A percentile compares a stretch with the other conserved stretches of the same genome.
Evolutionary conservation across 805 yeast species (phyloP).

Genomic region (Ogataea naganishii): DNA sequence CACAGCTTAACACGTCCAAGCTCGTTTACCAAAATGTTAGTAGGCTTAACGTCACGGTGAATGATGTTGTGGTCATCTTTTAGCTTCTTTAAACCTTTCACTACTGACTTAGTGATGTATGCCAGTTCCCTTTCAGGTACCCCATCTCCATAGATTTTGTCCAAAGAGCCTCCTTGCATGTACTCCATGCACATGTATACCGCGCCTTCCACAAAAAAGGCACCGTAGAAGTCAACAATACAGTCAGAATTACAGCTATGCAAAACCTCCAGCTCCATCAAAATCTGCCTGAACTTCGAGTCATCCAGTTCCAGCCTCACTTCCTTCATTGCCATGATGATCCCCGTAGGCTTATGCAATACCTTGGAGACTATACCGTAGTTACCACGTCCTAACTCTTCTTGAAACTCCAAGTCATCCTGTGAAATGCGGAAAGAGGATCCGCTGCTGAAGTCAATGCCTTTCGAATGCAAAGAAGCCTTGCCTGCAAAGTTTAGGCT

Average conservation of each 20-base stretch:
- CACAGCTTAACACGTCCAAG: constrained; percentile 84
- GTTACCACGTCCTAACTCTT: constrained; percentile 91
- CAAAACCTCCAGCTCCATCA: constrained; percentile 92
- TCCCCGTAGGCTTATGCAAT: constrained; percentile 84
- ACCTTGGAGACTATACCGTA: constrained; percentile 95
- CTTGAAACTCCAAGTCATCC: constrained; percentile 74
- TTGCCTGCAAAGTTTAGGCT: constrained; percentile 88
- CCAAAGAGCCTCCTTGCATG: constrained; percentile 95
- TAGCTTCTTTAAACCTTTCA: constrained; percentile 70
- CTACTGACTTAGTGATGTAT: constrained; percentile 69
- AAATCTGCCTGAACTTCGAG: constrained; percentile 83
- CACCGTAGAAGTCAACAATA: constrained; percentile 95
- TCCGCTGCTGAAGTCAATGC: constrained; percentile 86
- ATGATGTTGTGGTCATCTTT: constrained; percentile 89
- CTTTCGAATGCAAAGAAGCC: constrained; percentile 84
- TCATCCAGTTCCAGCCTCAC: constrained; percentile 90
- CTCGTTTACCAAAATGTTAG: constrained; percentile 73
- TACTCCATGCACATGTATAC: constrained; percentile 97
- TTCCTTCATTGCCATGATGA: constrained; percentile 96
- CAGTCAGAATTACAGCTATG: constrained; percentile 87
- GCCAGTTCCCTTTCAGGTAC: constrained; percentile 76
- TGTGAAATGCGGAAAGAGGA: constrained; percentile 78
- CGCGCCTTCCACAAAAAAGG: constrained; percentile 95
- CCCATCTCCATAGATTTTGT: constrained; percentile 70
- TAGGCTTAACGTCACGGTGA: constrained; percentile 95